Percentiles rank a stretch among this genome's conserved stretches.
Evolutionary conservation across 2,329 filamentous ascomycete genomes (phyloP).

Genomic region (Lasiodiplodia sp.): DNA sequence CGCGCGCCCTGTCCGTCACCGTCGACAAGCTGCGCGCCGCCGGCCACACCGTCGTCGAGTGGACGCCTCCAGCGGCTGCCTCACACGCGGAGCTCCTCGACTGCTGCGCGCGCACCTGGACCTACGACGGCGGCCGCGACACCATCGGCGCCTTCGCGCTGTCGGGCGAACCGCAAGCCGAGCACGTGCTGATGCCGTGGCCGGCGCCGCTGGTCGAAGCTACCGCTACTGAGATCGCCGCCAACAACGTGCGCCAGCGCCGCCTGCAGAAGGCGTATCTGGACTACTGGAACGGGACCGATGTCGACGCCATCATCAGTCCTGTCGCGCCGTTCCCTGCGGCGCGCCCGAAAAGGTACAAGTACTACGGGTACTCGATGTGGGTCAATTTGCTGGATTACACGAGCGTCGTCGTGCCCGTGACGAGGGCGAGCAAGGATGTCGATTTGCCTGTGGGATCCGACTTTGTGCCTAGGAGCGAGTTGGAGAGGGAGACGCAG

Average conservation of each 20-base stretch:
- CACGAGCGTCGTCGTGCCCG: conserved; percentile 61
- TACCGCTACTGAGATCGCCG: conserved; percentile 42
- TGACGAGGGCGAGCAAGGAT: conserved; percentile 60
- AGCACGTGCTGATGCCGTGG: conserved; percentile 35
- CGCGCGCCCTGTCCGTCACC: conserved; percentile 42
- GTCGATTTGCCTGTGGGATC: conserved; percentile 53
- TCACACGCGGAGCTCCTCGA: conserved; percentile 17
- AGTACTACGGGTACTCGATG: conserved; percentile 54
- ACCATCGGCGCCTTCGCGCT: conserved; percentile 31
- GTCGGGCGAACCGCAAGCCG: conserved; percentile 42
- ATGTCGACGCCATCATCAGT: conserved; percentile 47
- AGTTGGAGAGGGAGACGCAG: conserved; percentile 22
- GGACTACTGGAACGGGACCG: conserved; percentile 50
- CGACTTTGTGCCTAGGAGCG: conserved; percentile 30
- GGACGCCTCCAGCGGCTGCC: conserved; percentile 24
- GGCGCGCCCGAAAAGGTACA: conserved; percentile 55
- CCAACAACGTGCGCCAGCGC: conserved; percentile 36
- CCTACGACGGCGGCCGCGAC: conserved; percentile 7
- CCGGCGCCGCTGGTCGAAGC: conserved; percentile 20
- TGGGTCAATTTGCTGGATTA: conserved; percentile 66
- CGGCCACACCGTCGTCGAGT: conserved; percentile 40
- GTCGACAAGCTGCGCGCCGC: conserved; percentile 36
- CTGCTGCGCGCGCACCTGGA: conserved; percentile 10
- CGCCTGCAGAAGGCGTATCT: conserved; percentile 44
- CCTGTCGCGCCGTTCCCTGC: conserved; percentile 48